Conservation (phyloP, 2,329 filamentous ascomycete species). For the Aspergillus caelatus region DNA sequence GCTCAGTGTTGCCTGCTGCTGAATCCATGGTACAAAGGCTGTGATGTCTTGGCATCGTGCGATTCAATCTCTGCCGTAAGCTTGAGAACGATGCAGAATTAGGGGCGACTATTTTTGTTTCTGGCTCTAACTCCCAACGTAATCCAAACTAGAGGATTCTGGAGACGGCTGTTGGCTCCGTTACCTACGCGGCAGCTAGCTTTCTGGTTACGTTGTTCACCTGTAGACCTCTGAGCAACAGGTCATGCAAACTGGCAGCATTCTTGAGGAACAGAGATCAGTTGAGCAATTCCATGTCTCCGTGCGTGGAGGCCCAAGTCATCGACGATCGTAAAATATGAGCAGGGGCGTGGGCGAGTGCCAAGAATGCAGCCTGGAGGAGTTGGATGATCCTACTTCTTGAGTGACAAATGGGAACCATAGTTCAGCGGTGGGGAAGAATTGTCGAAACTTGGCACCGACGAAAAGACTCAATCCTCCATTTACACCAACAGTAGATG, state of each 20-base stretch:
- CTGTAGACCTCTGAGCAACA: not conserved
- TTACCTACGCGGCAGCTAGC: not conserved
- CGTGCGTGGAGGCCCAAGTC: not conserved
- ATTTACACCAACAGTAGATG: not conserved
- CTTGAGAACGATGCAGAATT: not conserved
- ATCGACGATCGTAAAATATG: not conserved
- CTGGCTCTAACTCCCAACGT: not conserved
- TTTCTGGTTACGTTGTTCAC: not conserved
- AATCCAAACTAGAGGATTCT: not conserved
- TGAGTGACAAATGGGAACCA: not conserved
- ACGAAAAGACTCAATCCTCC: not conserved
- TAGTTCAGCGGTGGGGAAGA: not conserved
- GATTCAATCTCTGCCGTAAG: not conserved
- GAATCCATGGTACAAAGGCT: slow-evolving; percentile 1
- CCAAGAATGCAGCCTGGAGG: not conserved
- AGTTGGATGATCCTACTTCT: not conserved
- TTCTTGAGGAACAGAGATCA: not conserved
- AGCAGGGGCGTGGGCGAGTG: not conserved
- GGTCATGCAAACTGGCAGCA: not conserved
- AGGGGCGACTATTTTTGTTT: not conserved
- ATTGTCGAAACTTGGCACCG: not conserved
- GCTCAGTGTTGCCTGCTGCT: not conserved
- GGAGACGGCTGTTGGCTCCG: not conserved
- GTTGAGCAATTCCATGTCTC: not conserved
- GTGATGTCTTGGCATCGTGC: slow-evolving; percentile 1